Conservation (phyloP, 306 rosid species). For the Gastrolobium villosum region DNA sequence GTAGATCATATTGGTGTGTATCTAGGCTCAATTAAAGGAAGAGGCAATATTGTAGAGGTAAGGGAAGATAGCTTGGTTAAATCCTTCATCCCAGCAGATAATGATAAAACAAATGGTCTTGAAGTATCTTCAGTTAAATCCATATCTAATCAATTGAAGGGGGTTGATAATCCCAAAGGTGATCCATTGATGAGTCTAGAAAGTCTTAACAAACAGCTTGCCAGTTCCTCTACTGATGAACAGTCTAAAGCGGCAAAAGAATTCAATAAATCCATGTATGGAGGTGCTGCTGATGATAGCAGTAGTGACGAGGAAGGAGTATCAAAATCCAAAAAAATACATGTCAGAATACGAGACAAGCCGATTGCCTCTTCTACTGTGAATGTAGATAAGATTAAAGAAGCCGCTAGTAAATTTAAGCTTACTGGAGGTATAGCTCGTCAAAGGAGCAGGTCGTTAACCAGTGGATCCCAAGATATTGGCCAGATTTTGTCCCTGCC, state of each 20-base stretch:
- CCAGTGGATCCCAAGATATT: constrained; percentile 79
- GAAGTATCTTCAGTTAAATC: constrained; percentile 60
- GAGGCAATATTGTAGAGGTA: constrained; percentile 94
- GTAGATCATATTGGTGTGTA: constrained; percentile 95
- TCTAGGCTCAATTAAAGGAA: constrained; percentile 89
- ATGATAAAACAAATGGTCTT: constrained; percentile 66
- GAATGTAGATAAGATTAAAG: constrained; percentile 92
- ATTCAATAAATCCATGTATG: constrained; percentile 94
- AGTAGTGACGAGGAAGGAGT: constrained; percentile 96
- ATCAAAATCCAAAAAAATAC: constrained; percentile 82
- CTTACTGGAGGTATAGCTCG: constrained; percentile 77
- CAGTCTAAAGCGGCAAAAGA: constrained; percentile 99
- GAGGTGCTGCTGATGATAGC: constrained; percentile 83
- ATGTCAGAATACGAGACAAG: constrained; percentile 88
- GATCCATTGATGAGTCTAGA: constrained; percentile 75
- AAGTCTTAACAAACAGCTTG: constrained; percentile 65
- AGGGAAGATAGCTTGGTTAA: constrained; percentile 90
- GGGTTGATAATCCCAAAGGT: constrained; percentile 62
- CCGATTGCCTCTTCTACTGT: constrained; percentile 76
- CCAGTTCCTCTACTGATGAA: constrained; percentile 70
- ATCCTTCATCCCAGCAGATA: constrained; percentile 61
- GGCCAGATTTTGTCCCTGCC: constrained; percentile 70
- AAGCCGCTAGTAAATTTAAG: constrained; percentile 92
- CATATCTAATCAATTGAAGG: constrained; percentile 58
- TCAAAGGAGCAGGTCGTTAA: constrained; percentile 77